phyloP scores from a whole-genome alignment of 441 rosid species.

The Populus trichocarpa region DNA sequence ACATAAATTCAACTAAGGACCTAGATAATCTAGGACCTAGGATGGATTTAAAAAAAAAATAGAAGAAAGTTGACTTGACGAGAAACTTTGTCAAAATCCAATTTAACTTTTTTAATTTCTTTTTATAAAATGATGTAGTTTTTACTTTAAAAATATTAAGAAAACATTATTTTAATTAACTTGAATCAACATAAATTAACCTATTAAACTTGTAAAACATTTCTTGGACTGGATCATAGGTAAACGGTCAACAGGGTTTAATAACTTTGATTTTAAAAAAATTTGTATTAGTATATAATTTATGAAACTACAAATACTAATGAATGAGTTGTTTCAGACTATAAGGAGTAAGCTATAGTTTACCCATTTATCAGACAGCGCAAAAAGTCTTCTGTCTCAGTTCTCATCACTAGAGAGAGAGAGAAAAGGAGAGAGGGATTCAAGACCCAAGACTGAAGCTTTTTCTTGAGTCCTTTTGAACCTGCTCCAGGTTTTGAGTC shows the following conservation, averaged over 20 bases:
- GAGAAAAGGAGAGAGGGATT: background rate
- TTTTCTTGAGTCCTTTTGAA: background rate
- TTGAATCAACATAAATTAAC: too few relatives aligned
- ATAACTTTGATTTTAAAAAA: background rate
- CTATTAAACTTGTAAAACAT: accelerated
- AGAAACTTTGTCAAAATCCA: too few relatives aligned
- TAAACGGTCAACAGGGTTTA: background rate
- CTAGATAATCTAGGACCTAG: too few relatives aligned
- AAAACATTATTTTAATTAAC: too few relatives aligned
- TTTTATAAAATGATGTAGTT: too few relatives aligned
- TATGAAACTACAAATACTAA: background rate
- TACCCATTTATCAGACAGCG: background rate
- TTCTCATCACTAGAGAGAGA: background rate
- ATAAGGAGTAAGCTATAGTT: background rate
- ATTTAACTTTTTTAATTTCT: too few relatives aligned
- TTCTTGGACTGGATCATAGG: background rate
- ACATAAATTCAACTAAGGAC: too few relatives aligned
- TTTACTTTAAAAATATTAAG: too few relatives aligned
- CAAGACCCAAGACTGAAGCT: background rate
- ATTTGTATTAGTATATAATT: background rate
- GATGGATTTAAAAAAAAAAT: too few relatives aligned
- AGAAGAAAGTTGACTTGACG: too few relatives aligned
- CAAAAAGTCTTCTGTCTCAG: too few relatives aligned
- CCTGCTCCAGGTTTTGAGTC: background rate
- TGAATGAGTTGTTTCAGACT: background rate